Base-by-base conservation (phyloP, 495 filamentous ascomycete genomes). In the Sporormia fimetaria region DNA sequence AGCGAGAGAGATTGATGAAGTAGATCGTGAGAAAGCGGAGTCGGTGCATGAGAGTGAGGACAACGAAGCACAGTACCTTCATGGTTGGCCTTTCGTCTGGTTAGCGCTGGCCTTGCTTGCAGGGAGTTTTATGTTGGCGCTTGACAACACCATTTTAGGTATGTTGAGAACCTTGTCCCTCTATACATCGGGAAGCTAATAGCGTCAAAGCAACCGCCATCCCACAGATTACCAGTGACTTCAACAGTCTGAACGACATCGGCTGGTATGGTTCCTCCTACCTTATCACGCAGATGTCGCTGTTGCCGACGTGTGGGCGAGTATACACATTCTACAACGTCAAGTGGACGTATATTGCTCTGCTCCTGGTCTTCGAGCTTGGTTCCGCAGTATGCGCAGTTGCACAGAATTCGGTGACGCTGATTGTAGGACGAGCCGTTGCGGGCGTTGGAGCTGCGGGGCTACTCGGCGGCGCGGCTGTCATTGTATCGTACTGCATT, bases 281-380 rank as follows among this genome's bases (percentile, higher is more conserved):
- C 22, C 18, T 41, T 3, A 20, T 51, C 16, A 44, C 47, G 3
- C 16, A 12, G 11, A 33, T 73, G 54, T 61, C 78, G 4, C 71
- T 88, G 24, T 76, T 80, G 41, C 66, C 86, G 14, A 59, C 81
- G 16, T 83, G 80, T 45, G 84, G 84, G 43, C 80, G 80, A 52
- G 57, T 90, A 24, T 88, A 87, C 64, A 78, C 75, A 4, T 84
- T 83, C 65, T 83, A 77, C 57, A 70, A 71, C 33, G 29, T 32
- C 6, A 11, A 21, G 5, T 32, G 29, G 29, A 32, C 6, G 11
- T 32, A 6, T n/a, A n/a, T n/a, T n/a, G n/a, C n/a, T n/a, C n/a
- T n/a, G n/a, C n/a, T n/a, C n/a, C n/a, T n/a, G n/a, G n/a, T n/a
- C n/a, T n/a, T n/a, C n/a, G n/a, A n/a, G n/a, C n/a, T n/a, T n/a